Evolutionary conservation across 1,284 basidiomycete species (phyloP).

Genomic region (Porogramme epimiltina): DNA sequence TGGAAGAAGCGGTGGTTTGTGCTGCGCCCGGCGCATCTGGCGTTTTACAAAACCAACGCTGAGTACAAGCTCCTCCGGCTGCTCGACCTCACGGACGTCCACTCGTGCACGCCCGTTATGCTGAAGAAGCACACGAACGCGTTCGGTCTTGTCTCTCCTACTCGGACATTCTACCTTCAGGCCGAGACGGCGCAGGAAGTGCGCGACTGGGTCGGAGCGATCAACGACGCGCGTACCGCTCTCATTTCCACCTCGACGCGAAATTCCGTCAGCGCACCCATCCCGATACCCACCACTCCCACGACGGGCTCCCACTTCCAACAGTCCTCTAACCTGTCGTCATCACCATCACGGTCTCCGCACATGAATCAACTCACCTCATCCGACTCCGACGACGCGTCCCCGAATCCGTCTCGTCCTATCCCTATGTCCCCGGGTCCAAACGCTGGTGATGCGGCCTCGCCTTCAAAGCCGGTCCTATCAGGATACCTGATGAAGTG

Average conservation of each 20-base stretch:
- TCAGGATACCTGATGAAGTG: constrained; percentile 98
- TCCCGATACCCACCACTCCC: constrained; percentile 48
- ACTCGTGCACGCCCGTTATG: constrained; percentile 86
- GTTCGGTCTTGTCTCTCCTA: constrained; percentile 91
- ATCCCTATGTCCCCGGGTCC: constrained; percentile 12
- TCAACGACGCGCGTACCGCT: constrained; percentile 77
- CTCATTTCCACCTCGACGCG: constrained; percentile 63
- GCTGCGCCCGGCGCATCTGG: constrained; percentile 86
- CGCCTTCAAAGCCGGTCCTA: constrained; percentile 74
- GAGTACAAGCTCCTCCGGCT: constrained; percentile 93
- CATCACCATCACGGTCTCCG: constrained; percentile 37
- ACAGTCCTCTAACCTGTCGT: constrained; percentile 27
- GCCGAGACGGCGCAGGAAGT: constrained; percentile 75
- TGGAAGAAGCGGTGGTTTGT: constrained; percentile 99
- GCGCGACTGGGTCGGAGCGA: constrained; percentile 81
- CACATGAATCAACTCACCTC: constrained; percentile 51
- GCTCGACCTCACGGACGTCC: constrained; percentile 87
- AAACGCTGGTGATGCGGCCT: constrained; percentile 32
- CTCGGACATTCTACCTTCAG: constrained; percentile 92
- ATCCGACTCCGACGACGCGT: constrained; percentile 76
- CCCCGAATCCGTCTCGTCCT: constrained; percentile 32
- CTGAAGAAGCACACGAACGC: constrained; percentile 91
- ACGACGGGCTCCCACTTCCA: constrained; percentile 31
- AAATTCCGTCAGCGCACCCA: constrained; percentile 47
- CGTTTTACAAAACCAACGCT: constrained; percentile 95